These are phyloP conservation scores for Abrus precatorius DNA, from an alignment of 306 rosid genomes.

Conservation along the genomic window DNA sequence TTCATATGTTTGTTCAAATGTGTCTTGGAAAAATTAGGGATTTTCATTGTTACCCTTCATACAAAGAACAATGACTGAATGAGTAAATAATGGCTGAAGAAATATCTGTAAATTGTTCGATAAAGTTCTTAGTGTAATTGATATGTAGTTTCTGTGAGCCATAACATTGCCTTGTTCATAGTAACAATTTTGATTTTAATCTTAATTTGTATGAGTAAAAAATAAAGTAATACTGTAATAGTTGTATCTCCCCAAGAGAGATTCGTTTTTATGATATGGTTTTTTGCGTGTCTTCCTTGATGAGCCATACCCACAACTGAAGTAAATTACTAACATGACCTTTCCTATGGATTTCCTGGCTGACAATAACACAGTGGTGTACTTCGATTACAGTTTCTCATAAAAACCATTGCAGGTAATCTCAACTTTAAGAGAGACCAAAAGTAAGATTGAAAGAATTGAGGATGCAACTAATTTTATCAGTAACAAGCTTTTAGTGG, in stretches of 20 bases:
- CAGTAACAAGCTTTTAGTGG: slow-evolving; percentile 62
- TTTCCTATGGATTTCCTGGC: slow-evolving; percentile 24
- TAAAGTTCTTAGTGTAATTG: background rate
- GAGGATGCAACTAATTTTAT: slow-evolving; percentile 81
- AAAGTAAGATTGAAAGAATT: slow-evolving; percentile 56
- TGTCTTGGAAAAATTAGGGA: background rate
- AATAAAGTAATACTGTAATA: too few relatives aligned
- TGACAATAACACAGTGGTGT: slow-evolving; percentile 31
- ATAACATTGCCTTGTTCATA: background rate
- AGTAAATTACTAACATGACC: slow-evolving; percentile 17
- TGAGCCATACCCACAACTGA: slow-evolving; percentile 19
- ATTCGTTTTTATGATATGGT: slow-evolving; percentile 19
- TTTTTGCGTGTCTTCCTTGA: slow-evolving; percentile 31
- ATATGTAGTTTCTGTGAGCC: background rate
- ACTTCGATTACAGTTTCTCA: slow-evolving; percentile 44
- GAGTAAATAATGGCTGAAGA: background rate
- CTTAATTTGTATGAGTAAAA: background rate
- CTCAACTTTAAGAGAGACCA: slow-evolving; percentile 61
- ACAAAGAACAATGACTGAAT: background rate
- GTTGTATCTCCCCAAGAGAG: background rate
- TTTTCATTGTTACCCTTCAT: background rate
- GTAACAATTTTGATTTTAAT: too few relatives aligned
- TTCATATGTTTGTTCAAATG: too few relatives aligned
- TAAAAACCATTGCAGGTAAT: slow-evolving; percentile 25
- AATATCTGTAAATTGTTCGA: background rate